These are phyloP conservation scores for Golubevia pallescens DNA, from an alignment of 1,284 basidiomycete genomes.

Conservation along the genomic window DNA sequence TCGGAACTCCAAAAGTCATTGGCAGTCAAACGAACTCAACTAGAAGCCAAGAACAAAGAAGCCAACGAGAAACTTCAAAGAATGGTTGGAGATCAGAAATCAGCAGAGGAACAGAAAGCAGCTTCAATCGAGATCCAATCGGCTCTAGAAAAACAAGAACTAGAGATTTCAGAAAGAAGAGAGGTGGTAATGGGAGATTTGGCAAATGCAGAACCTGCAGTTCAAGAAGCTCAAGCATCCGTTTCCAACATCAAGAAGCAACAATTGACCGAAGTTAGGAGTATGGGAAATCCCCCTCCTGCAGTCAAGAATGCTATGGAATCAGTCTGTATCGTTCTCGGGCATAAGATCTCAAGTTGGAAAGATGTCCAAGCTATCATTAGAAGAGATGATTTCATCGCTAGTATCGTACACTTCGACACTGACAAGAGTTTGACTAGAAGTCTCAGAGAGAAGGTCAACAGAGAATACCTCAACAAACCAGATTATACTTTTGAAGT, in stretches of 20 bases:
- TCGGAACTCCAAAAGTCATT: constrained; percentile 56
- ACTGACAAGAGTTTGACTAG: constrained; percentile 55
- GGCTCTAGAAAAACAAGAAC: constrained; percentile 45
- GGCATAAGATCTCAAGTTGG: constrained; percentile 61
- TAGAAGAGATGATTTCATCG: constrained; percentile 62
- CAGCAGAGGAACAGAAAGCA: constrained; percentile 55
- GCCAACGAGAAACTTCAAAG: constrained; percentile 61
- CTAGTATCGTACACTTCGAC: constrained; percentile 62
- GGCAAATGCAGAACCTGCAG: constrained; percentile 61
- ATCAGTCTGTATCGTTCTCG: constrained; percentile 61
- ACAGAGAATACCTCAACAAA: constrained; percentile 56
- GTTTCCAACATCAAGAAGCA: constrained; percentile 65
- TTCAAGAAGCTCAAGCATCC: constrained; percentile 58
- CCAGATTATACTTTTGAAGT: constrained; percentile 59
- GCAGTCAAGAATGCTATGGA: constrained; percentile 64
- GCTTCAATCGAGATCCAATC: constrained; percentile 56
- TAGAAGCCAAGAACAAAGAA: constrained; percentile 57
- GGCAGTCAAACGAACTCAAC: constrained; percentile 55
- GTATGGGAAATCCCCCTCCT: constrained; percentile 60
- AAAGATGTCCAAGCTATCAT: constrained; percentile 61
- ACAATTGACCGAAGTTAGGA: constrained; percentile 61
- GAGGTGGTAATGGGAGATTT: constrained; percentile 56
- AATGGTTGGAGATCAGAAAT: constrained; percentile 63
- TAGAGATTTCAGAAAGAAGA: constrained; percentile 39
- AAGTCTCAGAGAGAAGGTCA: constrained; percentile 54